These are phyloP conservation scores for Aegilops tauschii DNA, from an alignment of 176 grass and related monocot genomes.

Conservation along the genomic window DNA sequence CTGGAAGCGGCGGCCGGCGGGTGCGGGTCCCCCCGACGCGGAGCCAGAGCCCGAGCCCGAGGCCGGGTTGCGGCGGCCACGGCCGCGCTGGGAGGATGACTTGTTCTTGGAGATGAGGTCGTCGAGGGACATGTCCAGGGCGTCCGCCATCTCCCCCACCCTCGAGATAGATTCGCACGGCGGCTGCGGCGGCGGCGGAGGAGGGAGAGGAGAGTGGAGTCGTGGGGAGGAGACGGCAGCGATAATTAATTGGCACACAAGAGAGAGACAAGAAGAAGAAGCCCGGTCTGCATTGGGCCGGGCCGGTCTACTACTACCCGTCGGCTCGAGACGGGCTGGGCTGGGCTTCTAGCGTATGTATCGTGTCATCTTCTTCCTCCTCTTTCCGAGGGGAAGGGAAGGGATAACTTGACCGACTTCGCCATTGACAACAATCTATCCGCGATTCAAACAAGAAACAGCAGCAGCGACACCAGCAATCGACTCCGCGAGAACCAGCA, in stretches of 20 bases:
- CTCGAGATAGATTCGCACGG: not conserved
- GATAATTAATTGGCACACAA: not conserved
- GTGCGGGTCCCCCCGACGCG: not conserved
- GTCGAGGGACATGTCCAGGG: slow-evolving; percentile 74
- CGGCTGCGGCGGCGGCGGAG: not conserved
- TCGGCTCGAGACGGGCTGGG: not conserved
- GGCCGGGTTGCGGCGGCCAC: not conserved
- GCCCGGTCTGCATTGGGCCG: not conserved
- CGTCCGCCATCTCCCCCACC: slow-evolving; percentile 28
- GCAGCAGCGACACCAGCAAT: not conserved
- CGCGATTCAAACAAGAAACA: not conserved
- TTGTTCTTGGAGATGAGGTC: slow-evolving; percentile 84
- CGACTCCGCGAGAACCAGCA: not conserved
- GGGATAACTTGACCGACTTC: not conserved
- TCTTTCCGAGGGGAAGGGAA: not conserved
- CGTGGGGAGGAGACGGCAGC: not conserved
- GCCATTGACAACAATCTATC: not conserved
- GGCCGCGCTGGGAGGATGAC: not conserved
- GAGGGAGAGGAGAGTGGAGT: not conserved
- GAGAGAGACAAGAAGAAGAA: not conserved
- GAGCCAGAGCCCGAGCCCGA: not conserved
- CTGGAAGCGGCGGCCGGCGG: slow-evolving; percentile 38
- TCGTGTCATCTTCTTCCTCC: not conserved
- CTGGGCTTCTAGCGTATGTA: not conserved
- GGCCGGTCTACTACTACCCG: not conserved